A percentile compares a stretch with the other conserved stretches of the same genome.
Evolutionary conservation across 192 early-diverging fungal genomes (phyloP).

Genomic region (Allomyces javanicus): DNA sequence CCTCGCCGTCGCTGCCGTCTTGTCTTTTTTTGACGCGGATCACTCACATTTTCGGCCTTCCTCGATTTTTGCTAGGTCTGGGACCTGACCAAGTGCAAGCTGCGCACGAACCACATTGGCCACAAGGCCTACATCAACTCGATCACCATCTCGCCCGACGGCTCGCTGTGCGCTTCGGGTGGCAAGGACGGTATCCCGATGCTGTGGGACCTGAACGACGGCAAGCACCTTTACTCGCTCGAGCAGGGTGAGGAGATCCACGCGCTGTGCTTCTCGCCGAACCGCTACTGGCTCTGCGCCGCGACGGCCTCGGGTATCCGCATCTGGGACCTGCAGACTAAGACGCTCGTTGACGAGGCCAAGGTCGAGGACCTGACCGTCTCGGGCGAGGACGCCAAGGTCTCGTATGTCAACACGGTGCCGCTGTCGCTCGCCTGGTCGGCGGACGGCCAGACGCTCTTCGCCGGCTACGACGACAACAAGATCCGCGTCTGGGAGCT

Average conservation of each 20-base stretch:
- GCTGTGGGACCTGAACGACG: slow-evolving; percentile 99
- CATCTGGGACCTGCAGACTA: slow-evolving; percentile 99
- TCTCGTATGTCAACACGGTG: not conserved
- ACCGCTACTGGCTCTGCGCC: slow-evolving; percentile 99
- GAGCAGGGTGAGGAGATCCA: slow-evolving; percentile 92
- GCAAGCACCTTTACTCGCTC: slow-evolving; percentile 99
- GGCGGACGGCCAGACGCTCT: slow-evolving; percentile 91
- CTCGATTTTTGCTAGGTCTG: slow-evolving; percentile 60
- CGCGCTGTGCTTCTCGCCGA: slow-evolving; percentile 95
- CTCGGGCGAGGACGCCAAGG: slow-evolving; percentile 7
- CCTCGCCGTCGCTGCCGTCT: too few relatives aligned
- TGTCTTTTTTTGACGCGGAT: too few relatives aligned
- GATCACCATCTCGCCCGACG: slow-evolving; percentile 97
- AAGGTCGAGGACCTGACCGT: slow-evolving; percentile 15
- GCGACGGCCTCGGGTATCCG: slow-evolving; percentile 88
- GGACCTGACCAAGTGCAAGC: slow-evolving; percentile 96
- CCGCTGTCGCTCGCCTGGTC: slow-evolving; percentile 87
- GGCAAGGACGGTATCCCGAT: slow-evolving; percentile 98
- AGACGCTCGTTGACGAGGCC: slow-evolving; percentile 80
- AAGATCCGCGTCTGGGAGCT: slow-evolving; percentile 60
- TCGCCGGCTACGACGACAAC: slow-evolving; percentile 94
- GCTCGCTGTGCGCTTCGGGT: slow-evolving; percentile 98
- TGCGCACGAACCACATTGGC: slow-evolving; percentile 97
- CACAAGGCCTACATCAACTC: slow-evolving; percentile 97
- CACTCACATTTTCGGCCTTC: too few relatives aligned